phyloP scores from a whole-genome alignment of 2,329 filamentous ascomycete species.

The Lecanoromycetidae sp. region DNA sequence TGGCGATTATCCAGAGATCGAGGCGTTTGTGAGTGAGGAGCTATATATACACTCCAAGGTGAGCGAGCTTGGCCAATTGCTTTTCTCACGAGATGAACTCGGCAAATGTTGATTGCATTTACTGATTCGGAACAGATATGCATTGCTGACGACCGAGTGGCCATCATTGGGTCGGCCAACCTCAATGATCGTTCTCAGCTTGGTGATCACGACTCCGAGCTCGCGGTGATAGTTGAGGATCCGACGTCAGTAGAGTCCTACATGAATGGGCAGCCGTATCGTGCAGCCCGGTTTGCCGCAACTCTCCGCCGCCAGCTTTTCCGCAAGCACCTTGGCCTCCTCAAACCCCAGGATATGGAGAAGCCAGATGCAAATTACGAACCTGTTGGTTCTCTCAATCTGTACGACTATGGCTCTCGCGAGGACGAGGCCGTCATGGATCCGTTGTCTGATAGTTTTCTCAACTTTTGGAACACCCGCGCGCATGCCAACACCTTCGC shows the following conservation, averaged over 20 bases:
- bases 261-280: constrained; percentile 69
- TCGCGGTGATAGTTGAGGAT: constrained; percentile 84
- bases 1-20: constrained; percentile 43
- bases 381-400: constrained; percentile 44
- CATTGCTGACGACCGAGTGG: constrained; percentile 75
- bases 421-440: constrained; percentile 43
- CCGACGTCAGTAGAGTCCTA: constrained; percentile 54
- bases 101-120: no score
- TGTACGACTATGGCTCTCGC: constrained; percentile 40
- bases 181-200: constrained; percentile 84
- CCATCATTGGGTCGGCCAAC: constrained; percentile 78
- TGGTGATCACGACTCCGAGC: constrained; percentile 80
- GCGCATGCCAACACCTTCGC: constrained; percentile 48
- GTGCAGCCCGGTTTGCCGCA: constrained; percentile 69
- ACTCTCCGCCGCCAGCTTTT: constrained; percentile 72
- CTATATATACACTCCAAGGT: constrained; percentile 49
- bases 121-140: constrained; percentile 35
- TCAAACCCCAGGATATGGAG: constrained; percentile 60
- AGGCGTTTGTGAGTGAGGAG: constrained; percentile 51
- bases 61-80: no score
- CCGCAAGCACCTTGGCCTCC: constrained; percentile 78
- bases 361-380: constrained; percentile 45
- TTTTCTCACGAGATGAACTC: no score
- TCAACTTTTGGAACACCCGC: constrained; percentile 45
- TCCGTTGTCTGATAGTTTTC: constrained; percentile 45